Base-by-base conservation (phyloP, 441 rosid genomes). In the Theobroma grandiflorum region DNA sequence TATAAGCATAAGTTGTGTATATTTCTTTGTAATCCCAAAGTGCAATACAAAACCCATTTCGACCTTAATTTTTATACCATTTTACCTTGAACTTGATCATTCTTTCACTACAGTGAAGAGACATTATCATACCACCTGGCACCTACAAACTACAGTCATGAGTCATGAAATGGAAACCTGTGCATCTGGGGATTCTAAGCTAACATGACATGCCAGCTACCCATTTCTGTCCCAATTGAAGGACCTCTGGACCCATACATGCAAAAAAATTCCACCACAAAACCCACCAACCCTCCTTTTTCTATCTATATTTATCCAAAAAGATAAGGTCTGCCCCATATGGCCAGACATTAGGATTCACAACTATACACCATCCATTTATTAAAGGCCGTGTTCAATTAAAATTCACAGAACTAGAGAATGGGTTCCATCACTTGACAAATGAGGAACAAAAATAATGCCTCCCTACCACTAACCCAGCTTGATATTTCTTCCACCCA, bases 301-400 rank as follows among this genome's bases (percentile, higher is more conserved):
- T 33, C 3, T n/a, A 20, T 66, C 72, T 2, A 33, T 12, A 38
- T 3, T 12, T 61, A 8, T 14, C 53, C 16, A 40, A 40, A 26
- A 20, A 77, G 80, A 81, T 69, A 63, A 76, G 72, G 77, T 31
- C 8, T 52, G 77, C 68, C 33, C 79, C 53, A 31, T 31, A 2
- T 76, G 59, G 38, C 67, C 61, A 45, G 76, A 47, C 79, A 67
- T 50, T 74, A 59, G 52, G 49, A 22, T 15, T 49, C 6, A 33
- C 43, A 18, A 10, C 42, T 4, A 43, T 6, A 52, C 16, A 18
- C 22, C 33, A 4, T 3, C 72, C 50, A 59, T 71, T 59, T 52
- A 61, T 62, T 15, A 72, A 69, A 59, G 79, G n/a, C 78, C 75
- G 58, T 18, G 31, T 76, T 70, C 57, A 63, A 15, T 70, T 47